Percentiles rank a stretch among this genome's conserved stretches.
Conservation (phyloP, 164 flowering plant genomes). For the Annona squamosa region DNA sequence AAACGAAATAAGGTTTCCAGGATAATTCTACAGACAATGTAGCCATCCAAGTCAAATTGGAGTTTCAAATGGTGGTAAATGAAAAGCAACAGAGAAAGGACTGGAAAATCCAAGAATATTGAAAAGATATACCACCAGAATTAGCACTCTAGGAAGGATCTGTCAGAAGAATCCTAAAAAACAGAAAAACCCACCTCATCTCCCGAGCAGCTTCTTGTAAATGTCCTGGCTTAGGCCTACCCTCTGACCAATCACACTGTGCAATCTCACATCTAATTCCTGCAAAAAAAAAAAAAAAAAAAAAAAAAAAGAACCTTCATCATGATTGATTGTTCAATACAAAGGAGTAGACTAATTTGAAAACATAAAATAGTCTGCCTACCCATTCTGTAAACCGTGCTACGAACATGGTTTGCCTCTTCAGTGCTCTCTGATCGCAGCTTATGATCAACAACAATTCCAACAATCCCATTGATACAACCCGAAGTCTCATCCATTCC, state of each 20-base stretch:
- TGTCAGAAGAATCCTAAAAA: background rate
- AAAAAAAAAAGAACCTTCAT: background rate
- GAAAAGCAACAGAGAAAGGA: background rate
- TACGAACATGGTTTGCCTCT: constrained; percentile 54
- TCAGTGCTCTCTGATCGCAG: constrained; percentile 76
- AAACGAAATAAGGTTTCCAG: background rate
- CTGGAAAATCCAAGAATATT: background rate
- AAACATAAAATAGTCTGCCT: constrained; percentile 4
- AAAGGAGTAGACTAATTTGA: background rate
- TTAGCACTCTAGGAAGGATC: background rate
- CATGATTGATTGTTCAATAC: background rate
- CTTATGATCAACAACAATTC: constrained; percentile 81
- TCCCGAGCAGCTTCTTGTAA: constrained; percentile 91
- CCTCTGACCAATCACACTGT: constrained; percentile 61
- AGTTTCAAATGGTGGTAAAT: background rate
- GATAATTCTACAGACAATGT: background rate
- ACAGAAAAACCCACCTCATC: constrained; percentile 46
- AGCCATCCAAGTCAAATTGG: background rate
- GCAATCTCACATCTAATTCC: constrained; percentile 77
- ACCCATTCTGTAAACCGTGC: constrained; percentile 69
- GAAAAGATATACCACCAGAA: background rate
- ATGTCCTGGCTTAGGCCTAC: constrained; percentile 76
- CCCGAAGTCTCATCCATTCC: constrained; percentile 20
- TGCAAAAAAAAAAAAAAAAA: constrained; percentile 23
- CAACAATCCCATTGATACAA: constrained; percentile 63